Base-by-base conservation (phyloP, 2,329 filamentous ascomycete species). In the Arthrinium puccinioides region DNA sequence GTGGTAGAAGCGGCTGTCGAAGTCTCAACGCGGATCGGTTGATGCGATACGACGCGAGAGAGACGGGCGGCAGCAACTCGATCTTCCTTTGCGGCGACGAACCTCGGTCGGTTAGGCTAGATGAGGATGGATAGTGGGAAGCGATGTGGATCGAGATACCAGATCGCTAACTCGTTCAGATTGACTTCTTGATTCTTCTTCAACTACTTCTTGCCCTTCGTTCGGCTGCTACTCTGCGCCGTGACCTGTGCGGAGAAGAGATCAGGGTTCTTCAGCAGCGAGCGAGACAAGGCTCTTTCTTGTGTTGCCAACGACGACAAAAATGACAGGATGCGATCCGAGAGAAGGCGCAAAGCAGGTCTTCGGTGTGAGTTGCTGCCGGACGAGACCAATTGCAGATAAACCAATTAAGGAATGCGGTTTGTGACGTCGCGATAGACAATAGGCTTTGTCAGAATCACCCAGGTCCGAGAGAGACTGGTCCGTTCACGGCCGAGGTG, bases 201-300 rank as follows among this genome's bases (percentile, higher is more conserved):
- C n/a, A n/a, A n/a, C n/a, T n/a, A n/a, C n/a, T n/a, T n/a, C n/a
- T n/a, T n/a, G n/a, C n/a, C n/a, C 50, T 56, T 51, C 50, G 44
- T 37, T 53, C 44, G 45, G 47, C 40, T 46, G 52, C 54, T 55
- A 59, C 54, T 52, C 14, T 33, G 31, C 54, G 55, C 52, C 49
- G 51, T 51, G 50, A 48, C 52, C 53, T 49, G 55, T 53, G 53
- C 50, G 49, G 48, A 44, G 21, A 47, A 41, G 40, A 44, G 45
- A 39, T 32, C 38, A 40, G 23, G 20, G 14, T 36, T 30, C 33
- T 37, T 32, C n/a, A 9, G 20, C 14, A 24, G 20, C 11, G 24
- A 33, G 31, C 31, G 31, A n/a, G 28, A 20, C 14, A 33, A 23
- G 31, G 31, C 31, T 33, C 24, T 33, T 19, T 32, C 18, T 23